Evolutionary conservation across 2,329 filamentous ascomycete genomes (phyloP).

Genomic region (Neofusicoccum ribis): DNA sequence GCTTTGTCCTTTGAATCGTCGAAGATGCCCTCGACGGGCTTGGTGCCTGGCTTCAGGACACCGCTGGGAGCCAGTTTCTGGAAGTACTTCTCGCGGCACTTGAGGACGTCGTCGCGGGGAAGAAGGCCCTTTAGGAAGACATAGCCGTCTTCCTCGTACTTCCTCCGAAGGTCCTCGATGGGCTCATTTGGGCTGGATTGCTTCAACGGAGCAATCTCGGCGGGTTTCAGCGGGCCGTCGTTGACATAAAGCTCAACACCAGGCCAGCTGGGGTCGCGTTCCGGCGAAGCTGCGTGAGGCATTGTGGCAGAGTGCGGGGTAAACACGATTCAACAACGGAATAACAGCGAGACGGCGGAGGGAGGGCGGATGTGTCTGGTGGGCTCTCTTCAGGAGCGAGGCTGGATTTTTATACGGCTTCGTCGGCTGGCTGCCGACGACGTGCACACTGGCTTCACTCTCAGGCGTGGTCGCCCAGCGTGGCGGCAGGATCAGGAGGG

Average conservation of each 20-base stretch:
- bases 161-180: slow-evolving; percentile 49
- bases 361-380: neutral
- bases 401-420: neutral
- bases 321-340: neutral
- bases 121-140: slow-evolving; percentile 57
- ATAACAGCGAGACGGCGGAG: neutral
- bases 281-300: slow-evolving; percentile 35
- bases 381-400: neutral
- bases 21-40: slow-evolving; percentile 57
- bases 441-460: neutral
- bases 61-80: slow-evolving; percentile 55
- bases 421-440: neutral
- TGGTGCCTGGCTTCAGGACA: slow-evolving; percentile 55
- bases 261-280: slow-evolving; percentile 28
- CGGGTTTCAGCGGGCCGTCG: slow-evolving; percentile 48
- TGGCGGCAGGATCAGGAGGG: neutral
- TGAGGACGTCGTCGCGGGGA: slow-evolving; percentile 54
- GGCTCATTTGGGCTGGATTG: slow-evolving; percentile 48
- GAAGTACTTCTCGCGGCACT: slow-evolving; percentile 56
- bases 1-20: slow-evolving; percentile 43
- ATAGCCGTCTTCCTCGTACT: slow-evolving; percentile 55
- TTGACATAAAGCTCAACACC: slow-evolving; percentile 43
- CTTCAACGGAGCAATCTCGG: slow-evolving; percentile 45
- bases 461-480: too few relatives aligned
- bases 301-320: slow-evolving; percentile 24